phyloP scores from a whole-genome alignment of 2,329 filamentous ascomycete genomes.

The Diaporthe longicolla region DNA sequence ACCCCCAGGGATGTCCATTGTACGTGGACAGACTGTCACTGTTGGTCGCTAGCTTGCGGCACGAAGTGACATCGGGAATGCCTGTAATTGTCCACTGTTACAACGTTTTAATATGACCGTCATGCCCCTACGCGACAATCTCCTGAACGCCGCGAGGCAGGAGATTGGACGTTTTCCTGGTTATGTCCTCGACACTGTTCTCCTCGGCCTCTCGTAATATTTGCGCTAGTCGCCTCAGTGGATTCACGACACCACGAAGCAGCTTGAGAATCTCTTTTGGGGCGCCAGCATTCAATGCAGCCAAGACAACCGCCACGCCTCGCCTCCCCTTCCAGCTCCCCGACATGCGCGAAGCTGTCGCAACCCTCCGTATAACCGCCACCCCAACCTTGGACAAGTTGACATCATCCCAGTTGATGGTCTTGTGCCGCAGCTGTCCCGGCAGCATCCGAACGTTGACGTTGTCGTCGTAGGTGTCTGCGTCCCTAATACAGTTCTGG shows the following conservation, averaged over 20 bases:
- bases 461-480: slow-evolving; percentile 2
- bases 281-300: slow-evolving; percentile 31
- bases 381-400: slow-evolving; percentile 1
- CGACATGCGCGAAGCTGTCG: neutral
- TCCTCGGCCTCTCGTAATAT: slow-evolving; percentile 5
- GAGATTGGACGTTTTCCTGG: neutral
- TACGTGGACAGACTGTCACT: too few relatives aligned
- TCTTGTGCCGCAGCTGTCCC: neutral
- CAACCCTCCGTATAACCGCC: neutral
- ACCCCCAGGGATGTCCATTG: too few relatives aligned
- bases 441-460: neutral
- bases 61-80: too few relatives aligned
- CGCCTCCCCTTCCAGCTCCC: slow-evolving; percentile 29
- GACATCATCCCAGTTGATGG: slow-evolving; percentile 1
- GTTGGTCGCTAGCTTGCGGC: too few relatives aligned
- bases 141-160: neutral
- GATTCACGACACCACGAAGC: slow-evolving; percentile 8
- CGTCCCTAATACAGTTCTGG: neutral
- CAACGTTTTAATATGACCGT: too few relatives aligned
- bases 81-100: too few relatives aligned
- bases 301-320: slow-evolving; percentile 13
- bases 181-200: neutral
- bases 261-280: slow-evolving; percentile 3
- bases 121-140: neutral
- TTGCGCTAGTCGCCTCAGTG: neutral